These are phyloP conservation scores for Cystobasidium tubakii DNA, from an alignment of 768 basidiomycete genomes.

Conservation along the genomic window DNA sequence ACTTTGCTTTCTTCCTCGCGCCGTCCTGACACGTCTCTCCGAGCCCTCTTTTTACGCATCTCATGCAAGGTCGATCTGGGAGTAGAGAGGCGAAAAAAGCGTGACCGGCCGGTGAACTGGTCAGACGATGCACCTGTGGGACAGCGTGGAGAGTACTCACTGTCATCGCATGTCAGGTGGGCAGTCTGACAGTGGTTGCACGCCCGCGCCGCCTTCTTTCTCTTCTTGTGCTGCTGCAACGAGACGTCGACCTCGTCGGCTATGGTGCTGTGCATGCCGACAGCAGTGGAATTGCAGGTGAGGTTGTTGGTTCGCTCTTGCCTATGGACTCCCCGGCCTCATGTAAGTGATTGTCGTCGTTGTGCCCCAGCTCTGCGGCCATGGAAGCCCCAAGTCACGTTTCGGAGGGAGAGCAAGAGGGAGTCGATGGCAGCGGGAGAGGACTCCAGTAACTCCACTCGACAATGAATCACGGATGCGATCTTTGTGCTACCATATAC, in stretches of 20 bases:
- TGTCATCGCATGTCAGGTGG: slow-evolving; percentile 96
- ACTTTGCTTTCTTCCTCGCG: slow-evolving; percentile 95
- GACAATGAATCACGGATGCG: too few relatives aligned
- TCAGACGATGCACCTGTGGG: too few relatives aligned
- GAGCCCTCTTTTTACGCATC: slow-evolving; percentile 90
- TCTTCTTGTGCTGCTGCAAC: slow-evolving; percentile 56
- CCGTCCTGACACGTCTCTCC: slow-evolving; percentile 85
- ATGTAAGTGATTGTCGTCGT: too few relatives aligned
- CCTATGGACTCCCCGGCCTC: neutral
- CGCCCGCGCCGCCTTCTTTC: slow-evolving; percentile 85
- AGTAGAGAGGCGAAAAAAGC: slow-evolving; percentile 22
- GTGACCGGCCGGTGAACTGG: slow-evolving; percentile 15
- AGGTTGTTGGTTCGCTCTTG: neutral
- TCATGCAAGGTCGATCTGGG: slow-evolving; percentile 89
- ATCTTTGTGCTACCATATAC: too few relatives aligned
- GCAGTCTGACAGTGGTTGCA: slow-evolving; percentile 96
- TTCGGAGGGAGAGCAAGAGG: too few relatives aligned
- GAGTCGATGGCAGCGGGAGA: too few relatives aligned
- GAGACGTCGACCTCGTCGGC: neutral
- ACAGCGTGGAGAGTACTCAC: slow-evolving; percentile 55
- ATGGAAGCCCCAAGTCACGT: too few relatives aligned
- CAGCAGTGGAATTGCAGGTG: neutral
- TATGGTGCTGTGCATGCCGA: neutral
- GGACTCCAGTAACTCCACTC: too few relatives aligned
- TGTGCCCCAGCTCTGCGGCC: too few relatives aligned